phyloP scores from a whole-genome alignment of 2,329 filamentous ascomycete species.

The Graphiopsis chlorocephala region DNA sequence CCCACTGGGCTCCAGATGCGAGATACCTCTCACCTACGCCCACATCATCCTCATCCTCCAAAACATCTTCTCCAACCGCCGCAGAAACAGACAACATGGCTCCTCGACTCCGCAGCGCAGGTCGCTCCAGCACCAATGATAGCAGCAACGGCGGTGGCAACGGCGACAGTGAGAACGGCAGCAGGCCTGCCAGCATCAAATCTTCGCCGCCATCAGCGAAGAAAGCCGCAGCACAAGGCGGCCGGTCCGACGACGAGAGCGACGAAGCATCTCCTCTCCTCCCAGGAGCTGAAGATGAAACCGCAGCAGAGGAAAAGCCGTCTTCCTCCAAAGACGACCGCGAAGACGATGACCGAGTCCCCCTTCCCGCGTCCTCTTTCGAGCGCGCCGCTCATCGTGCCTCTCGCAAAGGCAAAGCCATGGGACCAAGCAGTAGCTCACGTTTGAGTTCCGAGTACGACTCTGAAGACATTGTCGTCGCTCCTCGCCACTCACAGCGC shows the following conservation, averaged over 20 bases:
- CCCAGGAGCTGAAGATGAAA: neutral
- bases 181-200: neutral
- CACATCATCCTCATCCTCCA: neutral
- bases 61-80: neutral
- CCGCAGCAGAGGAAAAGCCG: neutral
- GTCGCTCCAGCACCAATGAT: neutral
- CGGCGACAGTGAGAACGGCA: neutral
- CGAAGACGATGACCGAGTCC: neutral
- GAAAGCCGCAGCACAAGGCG: neutral
- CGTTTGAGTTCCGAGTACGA: neutral
- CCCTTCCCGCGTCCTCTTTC: neutral
- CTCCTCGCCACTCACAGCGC: neutral
- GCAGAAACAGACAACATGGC: neutral
- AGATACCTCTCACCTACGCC: neutral
- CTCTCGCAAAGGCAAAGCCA: neutral
- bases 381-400: neutral
- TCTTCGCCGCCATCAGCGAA: neutral
- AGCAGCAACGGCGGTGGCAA: neutral
- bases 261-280: neutral
- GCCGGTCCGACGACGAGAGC: neutral
- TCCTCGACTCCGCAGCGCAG: neutral
- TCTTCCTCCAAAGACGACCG: neutral
- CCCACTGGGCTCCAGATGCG: neutral
- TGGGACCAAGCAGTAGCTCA: neutral
- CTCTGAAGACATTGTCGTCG: conserved; percentile 3